A percentile compares a stretch with the other conserved stretches of the same genome.
Evolutionary conservation across 345 rosid species (phyloP).

Genomic region (Citrus cavaleriei): DNA sequence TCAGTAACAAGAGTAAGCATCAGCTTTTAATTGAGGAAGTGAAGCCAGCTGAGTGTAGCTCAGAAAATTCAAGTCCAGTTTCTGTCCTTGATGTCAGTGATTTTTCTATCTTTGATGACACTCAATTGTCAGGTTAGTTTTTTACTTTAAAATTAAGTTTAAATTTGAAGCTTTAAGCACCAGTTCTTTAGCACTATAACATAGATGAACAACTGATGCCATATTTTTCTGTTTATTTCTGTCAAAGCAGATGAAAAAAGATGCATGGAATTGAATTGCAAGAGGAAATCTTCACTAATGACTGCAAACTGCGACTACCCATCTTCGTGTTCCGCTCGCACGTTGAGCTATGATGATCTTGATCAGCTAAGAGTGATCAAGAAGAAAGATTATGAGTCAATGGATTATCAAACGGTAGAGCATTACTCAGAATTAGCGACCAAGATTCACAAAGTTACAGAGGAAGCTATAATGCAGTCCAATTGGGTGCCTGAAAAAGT

Average conservation of each 20-base stretch:
- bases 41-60: conserved; percentile 16
- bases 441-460: conserved; percentile 39
- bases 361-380: not conserved
- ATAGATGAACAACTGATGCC: not conserved
- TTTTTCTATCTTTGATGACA: conserved; percentile 25
- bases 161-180: not conserved
- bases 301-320: not conserved
- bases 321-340: not conserved
- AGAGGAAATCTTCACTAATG: conserved; percentile 14
- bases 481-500: conserved; percentile 35
- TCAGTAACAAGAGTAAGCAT: conserved; percentile 19
- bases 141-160: not conserved
- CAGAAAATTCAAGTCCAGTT: conserved; percentile 47
- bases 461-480: conserved; percentile 39
- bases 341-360: not conserved
- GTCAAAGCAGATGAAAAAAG: not conserved
- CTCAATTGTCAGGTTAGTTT: conserved; percentile 38
- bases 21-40: conserved; percentile 10
- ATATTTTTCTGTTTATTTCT: not conserved
- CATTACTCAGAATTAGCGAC: conserved; percentile 31
- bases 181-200: not conserved
- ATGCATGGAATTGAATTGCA: conserved; percentile 7
- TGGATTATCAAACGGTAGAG: conserved; percentile 18
- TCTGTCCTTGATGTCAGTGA: conserved; percentile 56
- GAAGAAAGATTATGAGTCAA: conserved; percentile 2